Evolutionary conservation across 2,329 filamentous ascomycete genomes (phyloP), one percentile per base, ranked within the genome.

Genomic region (Xylaria hypoxylon): DNA sequence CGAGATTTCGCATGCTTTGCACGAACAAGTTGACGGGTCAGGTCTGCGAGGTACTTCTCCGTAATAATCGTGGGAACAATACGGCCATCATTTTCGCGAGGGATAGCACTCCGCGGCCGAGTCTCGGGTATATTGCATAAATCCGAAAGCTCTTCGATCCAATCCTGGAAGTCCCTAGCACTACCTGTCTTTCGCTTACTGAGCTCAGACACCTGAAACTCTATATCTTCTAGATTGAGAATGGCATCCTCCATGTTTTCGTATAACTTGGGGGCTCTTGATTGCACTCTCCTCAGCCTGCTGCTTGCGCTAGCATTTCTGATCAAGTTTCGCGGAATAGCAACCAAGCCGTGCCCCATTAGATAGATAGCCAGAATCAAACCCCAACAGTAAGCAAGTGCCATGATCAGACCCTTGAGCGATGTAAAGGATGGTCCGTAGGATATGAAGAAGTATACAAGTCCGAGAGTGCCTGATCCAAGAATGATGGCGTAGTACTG

Each of bases 281-380:
- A 83, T 76, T 98, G 94, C 40, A 97, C 83, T 40, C 91, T 85
- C 67, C 90, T 89, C 52, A 99, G 79, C 62, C 90, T 87, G 55
- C 88, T 88, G 70, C 90, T 92, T 51, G 94, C 88, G 75, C 90
- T 93, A 35, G 94, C 91, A 75, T 93, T 91, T 65, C 91, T 89
- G 74, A 96, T 91, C 17, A 99, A 83, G 42, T 87, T 88, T 70
- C 95, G 86, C 0, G 96, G 96, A 64, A 99, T 92, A 1, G 94
- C 92, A 35, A 99, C 96, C 28, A 99, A 84, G 7, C 96, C 96
- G 79, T 99, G 96, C 6, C 96, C 96, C 95, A 99, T 98, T 45
- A 99, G 85, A 76, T 97, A 98, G 68, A 99, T 97, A 51, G 94
- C 96, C 59, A 98, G 85, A 4, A 95, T 85, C 73, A 99, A 82